These are phyloP conservation scores for Metschnikowia borealis DNA, from an alignment of 805 yeast genomes.

Conservation along the genomic window DNA sequence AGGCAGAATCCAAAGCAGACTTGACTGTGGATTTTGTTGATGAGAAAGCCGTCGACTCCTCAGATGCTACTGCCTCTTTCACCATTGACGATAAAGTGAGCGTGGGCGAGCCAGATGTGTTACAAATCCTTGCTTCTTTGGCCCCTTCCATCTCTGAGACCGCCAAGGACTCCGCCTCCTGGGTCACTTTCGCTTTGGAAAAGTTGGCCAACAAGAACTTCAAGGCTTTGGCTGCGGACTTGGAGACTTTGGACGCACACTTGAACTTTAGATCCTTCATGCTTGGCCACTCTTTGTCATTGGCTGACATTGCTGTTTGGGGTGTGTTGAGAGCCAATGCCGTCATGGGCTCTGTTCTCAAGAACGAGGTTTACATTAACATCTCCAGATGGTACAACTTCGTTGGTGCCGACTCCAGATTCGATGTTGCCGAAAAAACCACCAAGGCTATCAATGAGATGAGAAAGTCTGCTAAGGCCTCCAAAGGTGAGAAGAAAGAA, in stretches of 20 bases:
- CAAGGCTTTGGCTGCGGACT: constrained; percentile 71
- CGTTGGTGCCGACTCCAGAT: constrained; percentile 55
- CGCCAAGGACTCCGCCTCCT: constrained; percentile 34
- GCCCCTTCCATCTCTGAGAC: constrained; percentile 43
- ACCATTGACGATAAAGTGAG: constrained; percentile 41
- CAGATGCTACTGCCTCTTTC: constrained; percentile 44
- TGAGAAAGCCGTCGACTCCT: constrained; percentile 53
- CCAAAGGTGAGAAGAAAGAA: constrained; percentile 66
- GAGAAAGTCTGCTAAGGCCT: constrained; percentile 59
- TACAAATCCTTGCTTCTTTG: constrained; percentile 47
- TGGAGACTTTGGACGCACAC: constrained; percentile 78
- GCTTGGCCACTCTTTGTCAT: constrained; percentile 59
- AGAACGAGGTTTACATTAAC: constrained; percentile 78
- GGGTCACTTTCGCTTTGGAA: constrained; percentile 65
- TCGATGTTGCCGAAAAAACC: constrained; percentile 65
- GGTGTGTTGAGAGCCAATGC: constrained; percentile 92
- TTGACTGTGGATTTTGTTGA: constrained; percentile 66
- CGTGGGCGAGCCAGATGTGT: constrained; percentile 41
- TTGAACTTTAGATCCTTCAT: constrained; percentile 81
- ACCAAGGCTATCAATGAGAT: constrained; percentile 67
- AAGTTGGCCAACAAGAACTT: constrained; percentile 80
- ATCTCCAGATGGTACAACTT: constrained; percentile 90
- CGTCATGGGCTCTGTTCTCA: constrained; percentile 85
- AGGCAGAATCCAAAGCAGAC: constrained; percentile 44
- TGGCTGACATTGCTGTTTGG: constrained; percentile 88